Base-by-base conservation (phyloP, 2,329 filamentous ascomycete genomes). In the Neonectria magnoliae region DNA sequence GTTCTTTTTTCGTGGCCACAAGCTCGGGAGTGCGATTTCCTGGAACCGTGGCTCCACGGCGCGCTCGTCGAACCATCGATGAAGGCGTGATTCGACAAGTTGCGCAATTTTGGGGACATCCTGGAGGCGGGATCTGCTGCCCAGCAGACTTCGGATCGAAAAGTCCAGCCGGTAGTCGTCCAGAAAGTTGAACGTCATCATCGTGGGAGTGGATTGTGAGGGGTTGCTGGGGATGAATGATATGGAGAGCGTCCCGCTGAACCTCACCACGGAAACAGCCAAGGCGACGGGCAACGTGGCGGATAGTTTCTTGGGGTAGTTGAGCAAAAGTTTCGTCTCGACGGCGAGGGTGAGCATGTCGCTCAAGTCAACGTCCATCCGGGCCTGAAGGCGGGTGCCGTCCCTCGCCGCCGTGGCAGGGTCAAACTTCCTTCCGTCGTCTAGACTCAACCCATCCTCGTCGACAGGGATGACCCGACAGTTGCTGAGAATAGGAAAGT, bases 401-500 rank as follows among this genome's bases (percentile, higher is more conserved):
- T 87, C 86, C 62, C 85, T 81, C 14, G 83, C 84, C 20, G 85
- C 85, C 52, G 81, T 84, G 56, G 82, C 83, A 4, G 83, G 81
- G 63, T 87, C 83, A 47, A 87, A 83, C n/a, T 81, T 83, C 67
- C 81, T 83, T 16, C 84, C 82, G 27, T 78, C 77, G 60, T 81
- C 85, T 38, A 90, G 81, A 48, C 81, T 84, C 38, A 90, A 79
- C 1, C 91, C 91, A 78, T 94, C 91, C 71, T 95, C 92, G 73
- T 93, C 91, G 0, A 98, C 93, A 2, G 94, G 93, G 65, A 98
- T 98, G 60, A 99, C 92, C 64, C 96, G 90, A 76, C 96, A 98
- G 79, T 99, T 99, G 82, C 94, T 98, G 79, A 99, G 97, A 57
- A 99, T 99, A 29, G 96, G 96, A 69, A 98, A 99, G 74, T 99